Percentiles rank a stretch among this genome's conserved stretches.
Evolutionary conservation across 1,284 basidiomycete genomes (phyloP).

Genomic region (Gastroboletus turbinatus): DNA sequence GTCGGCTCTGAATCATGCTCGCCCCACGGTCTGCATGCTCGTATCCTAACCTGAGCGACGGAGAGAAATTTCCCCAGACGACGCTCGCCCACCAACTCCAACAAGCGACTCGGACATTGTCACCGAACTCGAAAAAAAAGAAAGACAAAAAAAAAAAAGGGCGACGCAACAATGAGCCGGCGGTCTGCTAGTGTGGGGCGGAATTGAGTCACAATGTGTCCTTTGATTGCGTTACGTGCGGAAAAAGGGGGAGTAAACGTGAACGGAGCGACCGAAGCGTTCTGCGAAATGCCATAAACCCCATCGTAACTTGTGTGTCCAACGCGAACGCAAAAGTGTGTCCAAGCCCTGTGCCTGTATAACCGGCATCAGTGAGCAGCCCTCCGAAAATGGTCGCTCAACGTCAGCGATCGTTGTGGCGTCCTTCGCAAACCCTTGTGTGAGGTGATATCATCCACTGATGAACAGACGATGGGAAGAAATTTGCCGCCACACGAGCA

Average conservation of each 20-base stretch:
- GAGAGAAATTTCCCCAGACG: neutral
- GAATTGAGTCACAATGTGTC: neutral
- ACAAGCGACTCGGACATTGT: neutral
- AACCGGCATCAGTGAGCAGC: neutral
- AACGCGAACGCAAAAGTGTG: constrained; percentile 4
- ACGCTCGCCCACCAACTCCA: neutral
- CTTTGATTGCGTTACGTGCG: constrained; percentile 6
- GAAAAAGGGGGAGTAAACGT: neutral
- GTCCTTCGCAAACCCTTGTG: neutral
- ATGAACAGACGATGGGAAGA: constrained; percentile 19
- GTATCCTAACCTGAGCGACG: neutral
- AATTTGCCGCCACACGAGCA: constrained; percentile 7
- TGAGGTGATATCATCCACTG: constrained; percentile 1
- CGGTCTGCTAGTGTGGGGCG: constrained; percentile 6
- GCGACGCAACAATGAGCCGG: constrained; percentile 3
- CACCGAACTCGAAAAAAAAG: neutral
- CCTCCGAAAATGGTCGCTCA: neutral
- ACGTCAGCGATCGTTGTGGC: constrained; percentile 18
- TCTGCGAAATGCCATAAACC: constrained; percentile 19
- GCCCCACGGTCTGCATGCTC: neutral
- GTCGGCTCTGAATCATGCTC: neutral
- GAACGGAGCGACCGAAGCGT: neutral
- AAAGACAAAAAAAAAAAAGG: too few species aligned
- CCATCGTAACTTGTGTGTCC: constrained; percentile 5
- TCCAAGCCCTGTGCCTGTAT: constrained; percentile 5